Base-by-base conservation (phyloP, 2,329 filamentous ascomycete genomes). In the Rhinocladiella mackenziei region DNA sequence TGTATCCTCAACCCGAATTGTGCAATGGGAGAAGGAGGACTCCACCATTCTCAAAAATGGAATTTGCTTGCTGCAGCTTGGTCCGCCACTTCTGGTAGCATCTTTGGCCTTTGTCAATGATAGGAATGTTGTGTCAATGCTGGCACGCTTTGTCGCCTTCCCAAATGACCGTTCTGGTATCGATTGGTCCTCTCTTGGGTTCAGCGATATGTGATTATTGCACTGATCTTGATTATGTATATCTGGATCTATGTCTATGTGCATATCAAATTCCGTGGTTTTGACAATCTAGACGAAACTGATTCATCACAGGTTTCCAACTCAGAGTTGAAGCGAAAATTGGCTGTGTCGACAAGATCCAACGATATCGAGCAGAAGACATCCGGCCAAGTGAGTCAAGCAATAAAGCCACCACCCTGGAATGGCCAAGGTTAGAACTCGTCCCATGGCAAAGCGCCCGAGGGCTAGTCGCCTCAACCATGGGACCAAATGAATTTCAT, bases 231-330 rank as follows among this genome's bases (percentile, higher is more conserved):
- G 23, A 62, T 71, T 19, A 76, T 85, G 2, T 86, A 87, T 36
- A 67, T 76, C 17, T 77, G 76, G 5, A 81, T 89, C n/a, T 89
- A 89, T 59, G 58, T 78, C 8, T 84, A 86, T 52, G 79, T 89
- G 5, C 68, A 69, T 0, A 56, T 60, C 35, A 65, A 67, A 32
- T 71, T 75, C 50, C 65, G 63, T 10, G 52, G 69, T 57, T 55
- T 61, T 55, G 30, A 57, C 43, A 51, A 57, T 20, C 38, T 57
- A 13, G 50, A 41, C 20, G 31, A 28, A 9, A 36, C 29, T n/a
- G 43, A 44, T 18, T 43, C 45, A 4, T 38, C 46, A 11, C 29
- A 32, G 11, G 26, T 25, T 23, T 43, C 43, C 15, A 25, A 30
- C 6, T 17, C 11, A 18, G 37, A 39, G 9, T 11, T 19, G n/a